Evolutionary conservation across 352 stramenopile genomes (phyloP), one percentile per base, ranked within the genome.

Genomic region (Thalassiosira exigua): DNA sequence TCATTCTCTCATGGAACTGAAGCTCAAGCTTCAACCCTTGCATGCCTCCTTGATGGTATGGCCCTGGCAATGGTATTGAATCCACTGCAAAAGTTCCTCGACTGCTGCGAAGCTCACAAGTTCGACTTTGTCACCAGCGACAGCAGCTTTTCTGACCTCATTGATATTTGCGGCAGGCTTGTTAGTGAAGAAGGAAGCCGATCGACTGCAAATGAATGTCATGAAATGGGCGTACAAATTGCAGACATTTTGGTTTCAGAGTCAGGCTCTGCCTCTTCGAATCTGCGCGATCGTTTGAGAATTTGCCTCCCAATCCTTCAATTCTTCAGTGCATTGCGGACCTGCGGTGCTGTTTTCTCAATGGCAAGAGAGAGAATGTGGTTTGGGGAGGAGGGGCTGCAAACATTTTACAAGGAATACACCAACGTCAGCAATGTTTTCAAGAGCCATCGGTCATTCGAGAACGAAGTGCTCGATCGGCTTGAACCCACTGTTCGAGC

Each of bases 391-490:
- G 61, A 79, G 22, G 74, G 74, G 0, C 41, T 82, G n/a, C 2
- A 54, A 24, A 65, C 42, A 42, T 82, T 82, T 22, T 75, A 79
- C 27, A 41, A 79, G 26, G 74, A 82, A 32, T 82, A 48, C 21
- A 36, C n/a, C 4, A 82, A 79, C 56, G 58, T 82, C 3, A 79
- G 22, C 22, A 79, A 82, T 48, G 26, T 74, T 39, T 62, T 82
- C 19, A 62, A 50, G 12, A 62, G 69, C 50, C 62, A 82, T n/a
- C 42, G 69, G 53, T 66, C 70, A 54, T 85, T 70, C 32, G 77
- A 85, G 30, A 81, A 52, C 36, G 59, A 52, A 22, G 22, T 84
- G 3, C 26, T 84, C 2, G 29, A 84, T 48, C 46, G 51, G 30
- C 48, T 84, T 14, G 60, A 81, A 26, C 75, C 75, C 12, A 60